A percentile compares a stretch with the other conserved stretches of the same genome.
Conservation (phyloP, 2,329 filamentous ascomycete species). For the Metarhizium humberi region DNA sequence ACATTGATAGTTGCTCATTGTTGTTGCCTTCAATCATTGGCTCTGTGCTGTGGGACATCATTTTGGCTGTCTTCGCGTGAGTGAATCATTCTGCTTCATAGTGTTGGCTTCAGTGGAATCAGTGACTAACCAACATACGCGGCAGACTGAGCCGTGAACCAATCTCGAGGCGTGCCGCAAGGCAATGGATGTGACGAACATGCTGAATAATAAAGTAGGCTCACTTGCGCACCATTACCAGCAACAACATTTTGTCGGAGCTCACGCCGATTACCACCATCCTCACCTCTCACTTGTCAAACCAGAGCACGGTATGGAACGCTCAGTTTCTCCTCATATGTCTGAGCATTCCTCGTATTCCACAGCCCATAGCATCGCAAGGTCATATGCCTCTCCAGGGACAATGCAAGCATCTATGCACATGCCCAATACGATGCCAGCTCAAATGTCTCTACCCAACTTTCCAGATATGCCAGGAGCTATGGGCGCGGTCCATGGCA, state of each 20-base stretch:
- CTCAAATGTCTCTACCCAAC: constrained; percentile 31
- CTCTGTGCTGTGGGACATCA: constrained; percentile 15
- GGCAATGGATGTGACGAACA: constrained; percentile 44
- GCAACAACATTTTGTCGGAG: constrained; percentile 18
- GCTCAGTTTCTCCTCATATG: constrained; percentile 48
- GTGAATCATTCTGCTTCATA: not conserved
- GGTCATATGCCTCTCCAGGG: constrained; percentile 44
- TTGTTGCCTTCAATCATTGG: constrained; percentile 3
- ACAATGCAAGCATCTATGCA: constrained; percentile 42
- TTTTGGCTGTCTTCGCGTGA: constrained; percentile 8
- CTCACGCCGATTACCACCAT: constrained; percentile 21
- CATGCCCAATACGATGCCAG: constrained; percentile 32
- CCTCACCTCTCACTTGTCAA: constrained; percentile 25
- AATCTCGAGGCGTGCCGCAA: constrained; percentile 34
- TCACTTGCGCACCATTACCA: constrained; percentile 18
- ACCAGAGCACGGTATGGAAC: constrained; percentile 35
- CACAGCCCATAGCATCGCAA: constrained; percentile 34
- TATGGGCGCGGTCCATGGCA: constrained; percentile 27
- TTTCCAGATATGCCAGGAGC: constrained; percentile 24
- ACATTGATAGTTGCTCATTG: not conserved
- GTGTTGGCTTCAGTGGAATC: not conserved
- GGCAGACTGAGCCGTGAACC: constrained; percentile 26
- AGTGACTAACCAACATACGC: constrained; percentile 7
- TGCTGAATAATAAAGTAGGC: constrained; percentile 40
- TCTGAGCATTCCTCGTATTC: constrained; percentile 52